Percentiles rank a stretch among this genome's conserved stretches.
Evolutionary conservation across 129 eudicot genomes (phyloP).

Genomic region (Cynara cardunculus): DNA sequence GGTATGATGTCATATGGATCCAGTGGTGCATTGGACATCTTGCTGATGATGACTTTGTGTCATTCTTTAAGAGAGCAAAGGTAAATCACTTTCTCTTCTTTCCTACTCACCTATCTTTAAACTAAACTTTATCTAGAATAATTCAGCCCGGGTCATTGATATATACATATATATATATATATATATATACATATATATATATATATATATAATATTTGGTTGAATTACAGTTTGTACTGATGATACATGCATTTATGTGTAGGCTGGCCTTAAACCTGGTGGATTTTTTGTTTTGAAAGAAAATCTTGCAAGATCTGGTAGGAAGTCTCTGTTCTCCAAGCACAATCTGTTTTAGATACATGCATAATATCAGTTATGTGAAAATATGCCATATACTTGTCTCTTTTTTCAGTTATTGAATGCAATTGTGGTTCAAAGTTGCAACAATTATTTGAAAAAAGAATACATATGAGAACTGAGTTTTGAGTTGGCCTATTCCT

Average conservation of each 20-base stretch:
- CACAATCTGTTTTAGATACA: not conserved
- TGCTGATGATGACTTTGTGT: conserved; percentile 83
- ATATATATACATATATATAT: no score
- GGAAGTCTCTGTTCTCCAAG: not conserved
- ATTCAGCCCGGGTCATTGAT: not conserved
- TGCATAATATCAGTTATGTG: not conserved
- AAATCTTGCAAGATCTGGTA: conserved; percentile 83
- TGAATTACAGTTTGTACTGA: conserved; percentile 12
- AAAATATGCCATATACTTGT: no score
- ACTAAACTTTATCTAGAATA: not conserved
- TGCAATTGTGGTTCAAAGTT: not conserved
- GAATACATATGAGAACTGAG: not conserved
- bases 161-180: no score
- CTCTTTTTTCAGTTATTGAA: not conserved
- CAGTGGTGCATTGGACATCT: conserved; percentile 99
- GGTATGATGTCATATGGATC: conserved; percentile 91
- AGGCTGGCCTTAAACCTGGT: conserved; percentile 95
- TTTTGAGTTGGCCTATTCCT: not conserved
- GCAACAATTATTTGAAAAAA: not conserved
- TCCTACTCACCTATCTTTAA: not conserved
- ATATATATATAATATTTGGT: not conserved
- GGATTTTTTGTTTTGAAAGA: conserved; percentile 86
- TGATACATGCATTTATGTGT: conserved; percentile 24
- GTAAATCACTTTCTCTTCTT: conserved; percentile 27
- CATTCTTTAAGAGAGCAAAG: conserved; percentile 93